Base-by-base conservation (phyloP, 305 asterid genomes). In the Fraxinus nigra region DNA sequence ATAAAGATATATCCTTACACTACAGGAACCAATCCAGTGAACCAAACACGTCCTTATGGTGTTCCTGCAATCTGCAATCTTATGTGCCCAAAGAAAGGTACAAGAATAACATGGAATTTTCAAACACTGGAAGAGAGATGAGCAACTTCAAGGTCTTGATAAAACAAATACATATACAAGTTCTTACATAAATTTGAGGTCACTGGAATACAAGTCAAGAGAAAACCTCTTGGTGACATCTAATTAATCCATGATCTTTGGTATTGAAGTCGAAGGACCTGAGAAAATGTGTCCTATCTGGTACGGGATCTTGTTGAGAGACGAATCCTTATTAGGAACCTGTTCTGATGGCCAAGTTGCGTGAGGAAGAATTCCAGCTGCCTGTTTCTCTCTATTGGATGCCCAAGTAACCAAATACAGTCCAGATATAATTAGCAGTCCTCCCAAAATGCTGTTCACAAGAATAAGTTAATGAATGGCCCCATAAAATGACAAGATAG, bases 371-470 rank as follows among this genome's bases (percentile, higher is more conserved):
- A 67, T 84, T 79, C 89, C 91, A 7, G n/a, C 46, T 22, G 84
- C 85, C 69, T 81, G 92, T 79, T 37, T 92, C 74, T 92, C 97
- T 83, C 89, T 84, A 84, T 89, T 82, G 6, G 99, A 91, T 79
- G 95, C 99, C 99, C 99, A 95, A 11, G 99, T 95, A 65, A 95
- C 98, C 94, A 90, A 63, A 90, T 96, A 96, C 75, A 96, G 98
- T 82, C 99, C 99, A 7, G 86, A 93, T 78, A 96, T 87, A 35
- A 96, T 94, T 69, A 96, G 89, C 81, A 89, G 67, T 61, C 98
- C 99, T 85, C 99, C 98, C 7, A 93, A 38, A 79, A 96, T 89
- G 89, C 99, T 96, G 99, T 82, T 82, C 35, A 77, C 35, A 26
- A 30, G 37, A 30, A 69, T 69, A 11, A 13, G 72, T 61, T 22